Conservation (phyloP, 345 rosid genomes). For the Citrus unshiu region DNA sequence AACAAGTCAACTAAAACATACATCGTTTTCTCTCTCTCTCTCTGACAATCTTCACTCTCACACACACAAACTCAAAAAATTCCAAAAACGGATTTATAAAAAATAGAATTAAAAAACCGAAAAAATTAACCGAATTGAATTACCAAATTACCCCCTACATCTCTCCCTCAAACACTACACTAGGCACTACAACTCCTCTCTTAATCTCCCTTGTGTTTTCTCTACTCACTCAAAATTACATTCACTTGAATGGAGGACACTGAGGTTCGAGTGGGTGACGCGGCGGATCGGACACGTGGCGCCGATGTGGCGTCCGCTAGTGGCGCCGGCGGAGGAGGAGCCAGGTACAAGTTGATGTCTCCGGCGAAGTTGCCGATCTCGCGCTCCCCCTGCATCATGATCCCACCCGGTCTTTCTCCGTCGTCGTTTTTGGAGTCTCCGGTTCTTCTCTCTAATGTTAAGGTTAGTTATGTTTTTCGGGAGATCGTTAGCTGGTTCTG, state of each 20-base stretch:
- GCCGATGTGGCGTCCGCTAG: not conserved
- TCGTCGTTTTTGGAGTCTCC: slow-evolving; percentile 96
- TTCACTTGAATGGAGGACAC: slow-evolving; percentile 28
- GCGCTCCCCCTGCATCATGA: slow-evolving; percentile 62
- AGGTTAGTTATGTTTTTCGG: slow-evolving; percentile 40
- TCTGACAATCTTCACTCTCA: not conserved
- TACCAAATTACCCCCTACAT: slow-evolving; percentile 13
- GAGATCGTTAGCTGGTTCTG: not conserved
- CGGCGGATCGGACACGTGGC: not conserved
- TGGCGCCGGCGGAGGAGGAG: slow-evolving; percentile 29
- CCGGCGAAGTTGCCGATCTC: slow-evolving; percentile 99
- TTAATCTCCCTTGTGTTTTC: slow-evolving; percentile 4
- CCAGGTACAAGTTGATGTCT: slow-evolving; percentile 92
- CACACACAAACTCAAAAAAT: not conserved
- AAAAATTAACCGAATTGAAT: not conserved
- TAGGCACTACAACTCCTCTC: not conserved
- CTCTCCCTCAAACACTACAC: too few species aligned
- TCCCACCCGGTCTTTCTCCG: slow-evolving; percentile 90
- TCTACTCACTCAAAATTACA: not conserved
- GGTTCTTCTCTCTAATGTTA: slow-evolving; percentile 81
- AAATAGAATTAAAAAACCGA: not conserved
- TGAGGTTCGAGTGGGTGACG: slow-evolving; percentile 18
- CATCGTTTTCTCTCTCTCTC: not conserved
- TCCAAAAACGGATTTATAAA: not conserved
- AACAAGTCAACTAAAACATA: slow-evolving; percentile 30